These are phyloP conservation scores for Dacryopinax spathularia DNA, from an alignment of 768 basidiomycete genomes.

Conservation along the genomic window DNA sequence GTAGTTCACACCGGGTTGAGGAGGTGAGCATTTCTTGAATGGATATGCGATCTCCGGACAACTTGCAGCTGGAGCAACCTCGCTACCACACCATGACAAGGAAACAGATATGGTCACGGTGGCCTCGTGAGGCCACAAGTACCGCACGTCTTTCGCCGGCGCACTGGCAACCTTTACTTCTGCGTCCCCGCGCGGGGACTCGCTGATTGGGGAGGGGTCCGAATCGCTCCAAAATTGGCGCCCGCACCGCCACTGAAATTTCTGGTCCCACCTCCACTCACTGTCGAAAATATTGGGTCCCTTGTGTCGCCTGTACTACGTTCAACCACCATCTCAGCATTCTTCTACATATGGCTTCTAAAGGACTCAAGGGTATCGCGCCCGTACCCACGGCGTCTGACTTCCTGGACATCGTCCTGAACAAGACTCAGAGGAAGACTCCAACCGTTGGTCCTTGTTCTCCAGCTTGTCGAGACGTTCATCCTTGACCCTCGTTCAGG, in stretches of 20 bases:
- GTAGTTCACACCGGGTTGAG: too few species aligned
- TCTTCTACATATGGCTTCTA: slow-evolving; percentile 47
- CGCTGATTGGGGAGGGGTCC: too few species aligned
- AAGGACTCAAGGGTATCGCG: slow-evolving; percentile 89
- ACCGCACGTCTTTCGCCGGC: too few species aligned
- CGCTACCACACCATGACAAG: too few species aligned
- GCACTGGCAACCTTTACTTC: too few species aligned
- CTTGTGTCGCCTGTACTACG: background rate
- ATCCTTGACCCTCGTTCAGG: slow-evolving; percentile 30
- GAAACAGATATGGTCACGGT: too few species aligned
- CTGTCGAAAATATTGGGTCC: background rate
- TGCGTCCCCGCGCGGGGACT: too few species aligned
- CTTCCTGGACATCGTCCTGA: slow-evolving; percentile 86
- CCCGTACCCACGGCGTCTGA: slow-evolving; percentile 95
- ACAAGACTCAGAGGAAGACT: slow-evolving; percentile 92
- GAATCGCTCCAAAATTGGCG: background rate
- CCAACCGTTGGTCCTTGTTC: slow-evolving; percentile 51
- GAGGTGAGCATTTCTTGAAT: too few species aligned
- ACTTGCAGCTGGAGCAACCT: too few species aligned
- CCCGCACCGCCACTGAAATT: background rate
- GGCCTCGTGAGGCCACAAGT: too few species aligned
- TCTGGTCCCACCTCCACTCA: background rate
- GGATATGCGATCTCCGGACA: too few species aligned
- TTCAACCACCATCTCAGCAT: background rate
- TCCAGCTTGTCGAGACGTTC: background rate